Evolutionary conservation across 1,284 basidiomycete genomes (phyloP).

Genomic region (Caloboletus firmus): DNA sequence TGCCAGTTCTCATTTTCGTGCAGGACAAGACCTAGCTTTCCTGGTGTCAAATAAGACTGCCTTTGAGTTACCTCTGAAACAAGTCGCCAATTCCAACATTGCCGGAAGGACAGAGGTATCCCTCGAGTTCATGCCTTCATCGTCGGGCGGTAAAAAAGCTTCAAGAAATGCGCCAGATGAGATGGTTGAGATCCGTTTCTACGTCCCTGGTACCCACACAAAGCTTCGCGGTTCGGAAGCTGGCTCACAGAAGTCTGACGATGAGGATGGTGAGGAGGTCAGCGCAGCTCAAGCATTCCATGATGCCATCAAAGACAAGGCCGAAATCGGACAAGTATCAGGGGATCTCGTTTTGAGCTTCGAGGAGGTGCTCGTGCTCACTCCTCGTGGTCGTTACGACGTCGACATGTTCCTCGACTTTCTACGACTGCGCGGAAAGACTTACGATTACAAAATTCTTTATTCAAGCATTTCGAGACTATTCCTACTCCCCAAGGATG

Average conservation of each 20-base stretch:
- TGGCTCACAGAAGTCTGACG: slow-evolving; percentile 73
- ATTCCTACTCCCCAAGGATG: slow-evolving; percentile 96
- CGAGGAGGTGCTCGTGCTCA: slow-evolving; percentile 95
- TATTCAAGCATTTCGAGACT: slow-evolving; percentile 88
- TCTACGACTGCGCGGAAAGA: slow-evolving; percentile 93
- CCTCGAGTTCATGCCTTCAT: slow-evolving; percentile 79
- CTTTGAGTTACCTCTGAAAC: slow-evolving; percentile 87
- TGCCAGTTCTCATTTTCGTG: slow-evolving; percentile 5
- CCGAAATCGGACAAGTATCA: slow-evolving; percentile 89
- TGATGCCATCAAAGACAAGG: slow-evolving; percentile 94
- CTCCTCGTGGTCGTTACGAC: slow-evolving; percentile 95
- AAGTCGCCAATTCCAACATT: slow-evolving; percentile 97
- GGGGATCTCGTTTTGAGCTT: slow-evolving; percentile 96
- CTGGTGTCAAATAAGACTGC: slow-evolving; percentile 87
- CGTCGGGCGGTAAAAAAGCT: slow-evolving; percentile 47
- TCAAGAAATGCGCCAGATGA: slow-evolving; percentile 69
- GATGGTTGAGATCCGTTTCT: slow-evolving; percentile 95
- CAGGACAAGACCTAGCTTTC: slow-evolving; percentile 90
- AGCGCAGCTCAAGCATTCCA: slow-evolving; percentile 97
- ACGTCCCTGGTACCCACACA: slow-evolving; percentile 84
- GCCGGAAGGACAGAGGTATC: slow-evolving; percentile 97
- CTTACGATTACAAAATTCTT: slow-evolving; percentile 98
- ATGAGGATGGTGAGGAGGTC: slow-evolving; percentile 72
- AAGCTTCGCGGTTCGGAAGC: slow-evolving; percentile 73
- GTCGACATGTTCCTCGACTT: slow-evolving; percentile 98